Base-by-base conservation (phyloP, 345 rosid species). In the Aegle marmelos region DNA sequence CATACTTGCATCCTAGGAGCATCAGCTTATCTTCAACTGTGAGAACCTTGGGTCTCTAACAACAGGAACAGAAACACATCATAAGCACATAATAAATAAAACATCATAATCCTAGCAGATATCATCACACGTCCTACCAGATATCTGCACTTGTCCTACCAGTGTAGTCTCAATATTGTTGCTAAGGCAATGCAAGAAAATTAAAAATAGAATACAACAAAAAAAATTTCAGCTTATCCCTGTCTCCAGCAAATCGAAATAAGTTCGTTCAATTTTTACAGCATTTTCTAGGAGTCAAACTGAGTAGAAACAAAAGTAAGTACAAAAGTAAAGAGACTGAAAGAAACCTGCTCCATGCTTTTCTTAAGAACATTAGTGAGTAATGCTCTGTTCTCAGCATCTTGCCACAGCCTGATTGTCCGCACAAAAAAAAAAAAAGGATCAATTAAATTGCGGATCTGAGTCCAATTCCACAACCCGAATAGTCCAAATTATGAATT, bases 1-100 rank as follows among this genome's bases (percentile, higher is more conserved):
- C 95, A n/a, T 87, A 96, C 98, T 91, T 92, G 99, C 98, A 96
- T 82, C 97, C 97, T 11, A 92, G 76, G 37, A 85, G 89, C 82
- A 79, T 61, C 59, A 94, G 81, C 90, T 91, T 96, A 76, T 96
- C 99, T 79, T 92, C 99, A 36, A 94, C 87, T 0, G 98, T 86
- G 36, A 92, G 90, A 84, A 96, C 93, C 88, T 91, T 96, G 21
- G 99, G 98, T 82, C 89, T 90, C 99, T 96, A 82, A 76, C 74
- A 79, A 68, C 48, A 87, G 41, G 2, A 61, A 76, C 62, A 83
- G 9, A 39, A 53, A 74, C 70, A 36, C 67, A 76, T 72, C 72
- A 33, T 50, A 73, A 39, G 71, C 9, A 70, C 75, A 81, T 25
- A 28, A 37, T 11, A 22, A 24, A 76, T 1, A 65, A 30, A 59